Evolutionary conservation across 345 rosid species (phyloP).

Genomic region (Melastoma malabathricum): DNA sequence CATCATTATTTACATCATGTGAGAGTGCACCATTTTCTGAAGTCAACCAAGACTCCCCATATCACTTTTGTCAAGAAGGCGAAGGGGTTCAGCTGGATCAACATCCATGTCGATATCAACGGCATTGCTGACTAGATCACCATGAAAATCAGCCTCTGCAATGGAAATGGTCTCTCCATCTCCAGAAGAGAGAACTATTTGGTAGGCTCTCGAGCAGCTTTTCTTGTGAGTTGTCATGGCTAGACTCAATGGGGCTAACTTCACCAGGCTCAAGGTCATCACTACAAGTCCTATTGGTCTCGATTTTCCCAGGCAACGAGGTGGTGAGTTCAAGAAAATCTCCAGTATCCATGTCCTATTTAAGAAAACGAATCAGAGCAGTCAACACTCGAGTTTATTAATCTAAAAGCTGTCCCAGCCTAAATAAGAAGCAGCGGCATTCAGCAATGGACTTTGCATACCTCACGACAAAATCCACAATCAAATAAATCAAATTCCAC

Average conservation of each 20-base stretch:
- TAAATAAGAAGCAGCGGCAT: too few relatives aligned
- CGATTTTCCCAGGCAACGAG: slow-evolving; percentile 16
- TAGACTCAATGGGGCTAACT: slow-evolving; percentile 13
- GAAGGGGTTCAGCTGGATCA: slow-evolving; percentile 21
- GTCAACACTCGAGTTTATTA: too few relatives aligned
- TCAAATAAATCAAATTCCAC: too few relatives aligned
- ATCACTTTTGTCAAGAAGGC: slow-evolving; percentile 12
- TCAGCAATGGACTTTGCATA: too few relatives aligned
- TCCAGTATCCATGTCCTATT: slow-evolving; percentile 31
- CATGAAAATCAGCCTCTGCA: slow-evolving; percentile 20
- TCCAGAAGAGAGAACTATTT: slow-evolving; percentile 21
- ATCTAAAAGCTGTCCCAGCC: too few relatives aligned
- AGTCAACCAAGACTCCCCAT: slow-evolving; percentile 12
- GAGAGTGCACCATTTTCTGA: slow-evolving; percentile 19
- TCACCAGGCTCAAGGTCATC: slow-evolving; percentile 22
- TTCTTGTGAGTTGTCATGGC: slow-evolving; percentile 15
- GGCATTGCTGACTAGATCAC: slow-evolving; percentile 23
- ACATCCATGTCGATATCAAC: slow-evolving; percentile 22
- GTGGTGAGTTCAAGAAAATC: slow-evolving; percentile 21
- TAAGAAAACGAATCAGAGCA: too few relatives aligned
- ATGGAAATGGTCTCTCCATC: slow-evolving; percentile 20
- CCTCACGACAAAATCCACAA: too few relatives aligned
- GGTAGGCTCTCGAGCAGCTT: slow-evolving; percentile 20
- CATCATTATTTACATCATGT: slow-evolving; percentile 14
- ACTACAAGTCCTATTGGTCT: slow-evolving; percentile 18